These are phyloP conservation scores for Parietichytrium sp. DNA, from an alignment of 108 stramenopile species.

Conservation along the genomic window DNA sequence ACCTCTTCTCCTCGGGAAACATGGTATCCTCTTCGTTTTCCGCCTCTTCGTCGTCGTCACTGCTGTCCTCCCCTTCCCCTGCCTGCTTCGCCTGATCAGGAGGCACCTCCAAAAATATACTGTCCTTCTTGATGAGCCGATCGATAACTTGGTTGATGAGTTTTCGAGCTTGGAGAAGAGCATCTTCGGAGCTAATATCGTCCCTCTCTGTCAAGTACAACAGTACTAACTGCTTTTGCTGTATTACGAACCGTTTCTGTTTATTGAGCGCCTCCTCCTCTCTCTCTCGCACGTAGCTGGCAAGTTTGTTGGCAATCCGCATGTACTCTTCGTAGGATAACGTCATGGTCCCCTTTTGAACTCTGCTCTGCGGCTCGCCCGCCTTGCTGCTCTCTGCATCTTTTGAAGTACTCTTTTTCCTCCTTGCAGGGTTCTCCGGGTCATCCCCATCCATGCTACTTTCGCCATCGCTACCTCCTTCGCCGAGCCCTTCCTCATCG, in stretches of 20 bases:
- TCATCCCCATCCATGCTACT: constrained; percentile 47
- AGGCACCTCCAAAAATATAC: constrained; percentile 71
- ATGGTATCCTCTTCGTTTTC: not conserved
- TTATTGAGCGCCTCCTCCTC: constrained; percentile 68
- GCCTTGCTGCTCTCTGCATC: constrained; percentile 57
- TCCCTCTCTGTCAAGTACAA: constrained; percentile 81
- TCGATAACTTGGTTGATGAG: constrained; percentile 80
- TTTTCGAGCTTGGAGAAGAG: constrained; percentile 70
- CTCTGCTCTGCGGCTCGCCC: constrained; percentile 53
- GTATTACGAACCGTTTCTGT: constrained; percentile 57
- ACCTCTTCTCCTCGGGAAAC: constrained; percentile 4
- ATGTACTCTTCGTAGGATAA: constrained; percentile 92
- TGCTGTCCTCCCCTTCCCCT: constrained; percentile 59
- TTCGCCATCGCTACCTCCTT: not conserved
- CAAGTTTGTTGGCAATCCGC: constrained; percentile 82
- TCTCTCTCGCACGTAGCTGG: constrained; percentile 75
- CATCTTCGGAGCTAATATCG: constrained; percentile 77
- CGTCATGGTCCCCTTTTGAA: constrained; percentile 87
- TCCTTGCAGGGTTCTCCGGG: constrained; percentile 44
- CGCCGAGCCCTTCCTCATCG: constrained; percentile 28
- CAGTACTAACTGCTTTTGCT: constrained; percentile 75
- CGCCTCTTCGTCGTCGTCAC: constrained; percentile 43
- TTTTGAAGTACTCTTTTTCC: constrained; percentile 45
- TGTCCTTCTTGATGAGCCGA: constrained; percentile 74
- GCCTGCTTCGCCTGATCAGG: constrained; percentile 58